Percentiles rank a stretch among this genome's conserved stretches.
phyloP scores from a whole-genome alignment of 2,329 filamentous ascomycete species.

The Plenodomus lindquistii region DNA sequence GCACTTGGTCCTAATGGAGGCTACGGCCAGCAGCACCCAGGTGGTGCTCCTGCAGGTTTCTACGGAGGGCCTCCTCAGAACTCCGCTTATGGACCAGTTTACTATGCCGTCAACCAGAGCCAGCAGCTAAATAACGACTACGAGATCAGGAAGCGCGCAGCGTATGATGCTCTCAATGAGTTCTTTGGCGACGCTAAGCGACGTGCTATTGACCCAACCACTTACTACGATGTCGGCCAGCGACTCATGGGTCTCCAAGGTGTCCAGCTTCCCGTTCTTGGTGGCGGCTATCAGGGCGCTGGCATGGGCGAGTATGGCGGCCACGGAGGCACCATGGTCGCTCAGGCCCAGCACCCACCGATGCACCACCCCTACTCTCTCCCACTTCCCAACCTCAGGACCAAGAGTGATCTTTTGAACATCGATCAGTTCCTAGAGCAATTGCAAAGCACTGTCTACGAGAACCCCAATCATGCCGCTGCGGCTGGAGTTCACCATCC shows the following conservation, averaged over 20 bases:
- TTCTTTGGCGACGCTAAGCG: conserved; percentile 95
- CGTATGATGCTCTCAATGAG: conserved; percentile 86
- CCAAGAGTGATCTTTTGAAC: conserved; percentile 90
- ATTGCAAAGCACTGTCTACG: conserved; percentile 94
- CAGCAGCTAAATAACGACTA: conserved; percentile 70
- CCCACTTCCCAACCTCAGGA: conserved; percentile 85
- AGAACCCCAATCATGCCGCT: conserved; percentile 82
- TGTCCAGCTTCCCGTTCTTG: conserved; percentile 56
- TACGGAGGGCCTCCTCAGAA: conserved; percentile 60
- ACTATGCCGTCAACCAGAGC: conserved; percentile 72
- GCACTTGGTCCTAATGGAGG: conserved; percentile 40
- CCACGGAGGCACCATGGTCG: conserved; percentile 56
- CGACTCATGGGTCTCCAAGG: conserved; percentile 81
- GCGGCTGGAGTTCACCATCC: conserved; percentile 77
- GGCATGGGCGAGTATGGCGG: conserved; percentile 60
- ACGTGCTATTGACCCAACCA: conserved; percentile 82
- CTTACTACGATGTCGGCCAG: conserved; percentile 90
- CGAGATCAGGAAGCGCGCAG: conserved; percentile 75
- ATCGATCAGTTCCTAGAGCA: conserved; percentile 95
- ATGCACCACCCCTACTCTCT: conserved; percentile 84
- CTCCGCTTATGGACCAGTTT: conserved; percentile 69
- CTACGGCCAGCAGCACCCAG: conserved; percentile 58
- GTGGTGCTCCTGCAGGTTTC: conserved; percentile 50
- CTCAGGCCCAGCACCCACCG: conserved; percentile 61
- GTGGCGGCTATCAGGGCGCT: conserved; percentile 29